Base-by-base conservation (phyloP, 805 yeast species). In the Pichia deserticola region DNA sequence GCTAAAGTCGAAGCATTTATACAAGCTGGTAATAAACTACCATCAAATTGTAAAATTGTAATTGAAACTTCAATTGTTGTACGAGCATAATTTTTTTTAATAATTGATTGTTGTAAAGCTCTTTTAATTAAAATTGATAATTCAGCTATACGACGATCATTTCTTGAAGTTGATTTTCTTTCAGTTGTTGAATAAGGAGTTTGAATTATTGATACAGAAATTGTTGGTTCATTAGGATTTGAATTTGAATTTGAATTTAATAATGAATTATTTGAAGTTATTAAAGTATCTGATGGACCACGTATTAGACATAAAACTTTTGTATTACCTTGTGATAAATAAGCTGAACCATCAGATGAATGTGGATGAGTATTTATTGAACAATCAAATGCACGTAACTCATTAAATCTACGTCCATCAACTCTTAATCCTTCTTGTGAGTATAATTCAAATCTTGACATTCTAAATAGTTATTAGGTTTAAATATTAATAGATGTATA, bases 321-420 rank as follows among this genome's bases (percentile, higher is more conserved):
- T 42, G 97, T 82, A 56, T 88, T 87, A 33, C 99, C 99, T 67
- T 86, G 95, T 65, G 90, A 93, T 25, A 93, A 81, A 57, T 84
- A 85, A 3, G 97, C 82, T 1, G 97, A 90, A 7, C 98, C 99
- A 67, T 92, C 97, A 3, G 93, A 77, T 0, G 90, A 78, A 57
- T 76, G 79, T 6, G 96, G 89, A 60, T 90, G 97, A 1, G 98
- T 89, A 60, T 89, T 89, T 48, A 88, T 81, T 20, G 81, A 77
- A 62, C 96, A 86, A 37, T 79, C 79, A 60, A 93, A 87, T 33
- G 82, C 76, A 45, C 98, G 81, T 41, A 90, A 74, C 65, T 93
- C 99, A 60, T 92, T 89, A 89, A 93, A 89, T 54, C 99, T 76
- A 59, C 99, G 80, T 2, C 99, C 99, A 64, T 93, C 98, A 12